Conservation (phyloP, 2,329 filamentous ascomycete genomes). For the Aspergillus novofumigatus region DNA sequence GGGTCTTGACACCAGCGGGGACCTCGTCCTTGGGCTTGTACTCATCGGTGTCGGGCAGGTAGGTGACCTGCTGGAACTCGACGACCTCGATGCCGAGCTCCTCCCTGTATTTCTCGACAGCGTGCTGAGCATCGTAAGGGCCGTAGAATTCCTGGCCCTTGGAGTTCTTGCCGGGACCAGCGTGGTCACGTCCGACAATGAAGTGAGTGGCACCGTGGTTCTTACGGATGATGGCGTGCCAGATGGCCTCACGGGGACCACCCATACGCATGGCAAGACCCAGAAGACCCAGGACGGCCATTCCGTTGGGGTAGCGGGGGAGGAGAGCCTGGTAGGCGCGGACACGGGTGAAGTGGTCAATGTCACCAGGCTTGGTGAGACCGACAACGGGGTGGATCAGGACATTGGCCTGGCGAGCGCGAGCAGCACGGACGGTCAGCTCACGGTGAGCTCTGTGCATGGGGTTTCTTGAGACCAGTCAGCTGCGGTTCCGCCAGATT, state of each 20-base stretch:
- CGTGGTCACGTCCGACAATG: slow-evolving; percentile 97
- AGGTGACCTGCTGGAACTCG: slow-evolving; percentile 99
- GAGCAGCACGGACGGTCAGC: slow-evolving; percentile 92
- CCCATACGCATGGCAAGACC: slow-evolving; percentile 99
- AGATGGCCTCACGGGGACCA: slow-evolving; percentile 95
- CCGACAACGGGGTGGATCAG: slow-evolving; percentile 98
- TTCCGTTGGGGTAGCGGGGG: slow-evolving; percentile 96
- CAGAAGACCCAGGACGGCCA: slow-evolving; percentile 93
- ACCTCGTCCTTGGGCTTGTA: slow-evolving; percentile 94
- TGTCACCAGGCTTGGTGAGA: slow-evolving; percentile 97
- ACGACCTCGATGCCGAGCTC: slow-evolving; percentile 99
- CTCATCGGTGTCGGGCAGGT: slow-evolving; percentile 94
- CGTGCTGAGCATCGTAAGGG: slow-evolving; percentile 93
- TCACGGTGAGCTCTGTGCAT: slow-evolving; percentile 99
- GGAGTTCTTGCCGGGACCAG: slow-evolving; percentile 97
- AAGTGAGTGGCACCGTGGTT: slow-evolving; percentile 99
- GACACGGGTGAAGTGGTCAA: slow-evolving; percentile 99
- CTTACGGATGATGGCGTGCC: slow-evolving; percentile 99
- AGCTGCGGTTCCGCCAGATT: slow-evolving; percentile 1
- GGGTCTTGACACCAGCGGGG: slow-evolving; percentile 72
- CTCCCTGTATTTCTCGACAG: slow-evolving; percentile 91
- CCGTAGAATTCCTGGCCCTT: slow-evolving; percentile 96
- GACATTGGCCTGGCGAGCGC: slow-evolving; percentile 94
- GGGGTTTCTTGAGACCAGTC: slow-evolving; percentile 62
- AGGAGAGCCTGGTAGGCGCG: slow-evolving; percentile 97